Percentiles rank a stretch among this genome's conserved stretches.
Conservation (phyloP, 257 asterid species). For the Echium plantagineum region DNA sequence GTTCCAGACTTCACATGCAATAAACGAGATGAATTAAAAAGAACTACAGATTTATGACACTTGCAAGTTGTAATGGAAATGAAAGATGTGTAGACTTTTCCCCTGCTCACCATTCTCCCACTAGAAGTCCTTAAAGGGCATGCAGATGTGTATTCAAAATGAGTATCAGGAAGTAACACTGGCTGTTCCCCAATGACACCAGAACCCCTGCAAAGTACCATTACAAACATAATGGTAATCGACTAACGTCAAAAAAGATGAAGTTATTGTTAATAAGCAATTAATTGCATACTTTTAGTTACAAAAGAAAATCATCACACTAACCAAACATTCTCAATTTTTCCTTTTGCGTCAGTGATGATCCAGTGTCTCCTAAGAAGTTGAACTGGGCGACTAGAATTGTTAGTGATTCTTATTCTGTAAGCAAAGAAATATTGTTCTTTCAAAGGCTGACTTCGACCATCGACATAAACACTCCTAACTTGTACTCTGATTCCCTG, state of each 20-base stretch:
- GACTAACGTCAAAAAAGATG: background rate
- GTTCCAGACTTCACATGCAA: no score
- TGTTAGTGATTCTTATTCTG: constrained; percentile 72
- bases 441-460: constrained; percentile 73
- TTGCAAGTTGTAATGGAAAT: background rate
- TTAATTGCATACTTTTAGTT: background rate
- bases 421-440: constrained; percentile 75
- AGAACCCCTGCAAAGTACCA: constrained; percentile 36
- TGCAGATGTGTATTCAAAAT: constrained; percentile 86
- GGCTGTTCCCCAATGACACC: constrained; percentile 96
- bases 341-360: constrained; percentile 73
- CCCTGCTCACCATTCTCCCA: constrained; percentile 72
- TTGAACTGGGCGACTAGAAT: constrained; percentile 73
- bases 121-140: constrained; percentile 70
- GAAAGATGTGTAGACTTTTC: background rate
- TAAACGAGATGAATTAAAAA: background rate
- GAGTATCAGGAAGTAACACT: constrained; percentile 68
- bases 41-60: background rate
- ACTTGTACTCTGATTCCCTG: constrained; percentile 88
- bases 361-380: constrained; percentile 93
- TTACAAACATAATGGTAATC: background rate
- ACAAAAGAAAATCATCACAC: background rate
- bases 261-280: background rate
- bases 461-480: constrained; percentile 67
- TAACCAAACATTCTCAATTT: constrained; percentile 63